Evolutionary conservation across 2,329 filamentous ascomycete genomes (phyloP).

Genomic region (Parafenestella ontariensis): DNA sequence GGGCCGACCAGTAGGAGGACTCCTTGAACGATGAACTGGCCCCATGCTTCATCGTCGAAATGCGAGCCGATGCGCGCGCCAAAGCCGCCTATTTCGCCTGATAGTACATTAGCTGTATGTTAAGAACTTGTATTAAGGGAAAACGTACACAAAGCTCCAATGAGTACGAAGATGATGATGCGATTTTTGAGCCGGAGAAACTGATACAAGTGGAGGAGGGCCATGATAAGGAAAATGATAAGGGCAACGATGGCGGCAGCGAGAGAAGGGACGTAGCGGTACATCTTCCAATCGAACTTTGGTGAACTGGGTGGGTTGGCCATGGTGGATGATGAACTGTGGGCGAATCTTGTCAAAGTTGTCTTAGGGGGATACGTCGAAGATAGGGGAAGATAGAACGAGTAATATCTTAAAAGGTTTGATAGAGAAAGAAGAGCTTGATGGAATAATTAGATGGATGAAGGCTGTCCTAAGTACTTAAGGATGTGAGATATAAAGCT

Average conservation of each 20-base stretch:
- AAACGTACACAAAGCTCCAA: constrained; percentile 36
- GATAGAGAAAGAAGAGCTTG: background rate
- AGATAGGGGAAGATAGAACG: background rate
- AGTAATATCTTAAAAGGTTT: background rate
- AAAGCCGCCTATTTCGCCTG: constrained; percentile 53
- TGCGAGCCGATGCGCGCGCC: constrained; percentile 49
- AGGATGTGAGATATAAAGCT: background rate
- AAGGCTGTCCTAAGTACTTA: background rate
- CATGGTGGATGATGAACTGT: constrained; percentile 13
- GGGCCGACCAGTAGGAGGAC: constrained; percentile 54
- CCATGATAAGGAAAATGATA: constrained; percentile 30
- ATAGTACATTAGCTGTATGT: background rate
- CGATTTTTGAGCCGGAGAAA: constrained; percentile 21
- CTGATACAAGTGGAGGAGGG: constrained; percentile 29
- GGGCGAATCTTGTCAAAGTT: background rate
- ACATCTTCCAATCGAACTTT: constrained; percentile 44
- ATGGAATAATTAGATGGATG: background rate
- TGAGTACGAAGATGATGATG: constrained; percentile 34
- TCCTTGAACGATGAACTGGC: constrained; percentile 53
- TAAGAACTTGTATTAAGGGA: background rate
- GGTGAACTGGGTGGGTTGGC: constrained; percentile 29
- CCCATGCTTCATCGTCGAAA: constrained; percentile 45
- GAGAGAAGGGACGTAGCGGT: constrained; percentile 41
- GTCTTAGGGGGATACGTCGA: background rate
- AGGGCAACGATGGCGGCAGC: constrained; percentile 32